Percentiles rank a stretch among this genome's conserved stretches.
Evolutionary conservation across 768 basidiomycete genomes (phyloP).

Genomic region (Psilocybe cubensis): DNA sequence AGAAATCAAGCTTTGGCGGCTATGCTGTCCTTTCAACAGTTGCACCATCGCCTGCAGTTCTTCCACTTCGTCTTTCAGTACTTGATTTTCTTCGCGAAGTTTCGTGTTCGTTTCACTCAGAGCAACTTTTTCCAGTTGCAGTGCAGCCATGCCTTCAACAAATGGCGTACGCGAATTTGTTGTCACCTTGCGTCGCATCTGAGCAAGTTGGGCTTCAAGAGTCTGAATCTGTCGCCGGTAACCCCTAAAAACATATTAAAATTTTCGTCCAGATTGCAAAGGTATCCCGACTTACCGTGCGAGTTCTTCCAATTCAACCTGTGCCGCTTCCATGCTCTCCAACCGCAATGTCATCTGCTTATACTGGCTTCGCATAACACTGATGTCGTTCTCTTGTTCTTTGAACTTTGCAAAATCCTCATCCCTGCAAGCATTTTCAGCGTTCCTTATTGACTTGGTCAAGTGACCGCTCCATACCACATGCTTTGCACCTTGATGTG

Average conservation of each 20-base stretch:
- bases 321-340: conserved; percentile 58
- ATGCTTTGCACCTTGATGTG: conserved; percentile 74
- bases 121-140: conserved; percentile 51
- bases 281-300: conserved; percentile 49
- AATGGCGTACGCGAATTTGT: conserved; percentile 31
- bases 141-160: conserved; percentile 45
- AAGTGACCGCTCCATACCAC: conserved; percentile 55
- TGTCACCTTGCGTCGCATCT: conserved; percentile 48
- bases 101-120: conserved; percentile 7
- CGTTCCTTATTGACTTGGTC: background rate
- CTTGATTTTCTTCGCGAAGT: conserved; percentile 60
- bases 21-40: conserved; percentile 58
- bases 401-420: conserved; percentile 74
- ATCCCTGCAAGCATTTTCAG: conserved; percentile 53
- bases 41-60: conserved; percentile 77
- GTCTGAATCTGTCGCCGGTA: conserved; percentile 65
- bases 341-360: conserved; percentile 70
- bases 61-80: conserved; percentile 48
- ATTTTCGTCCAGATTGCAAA: background rate
- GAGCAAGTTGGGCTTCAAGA: conserved; percentile 58
- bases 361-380: conserved; percentile 56
- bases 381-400: conserved; percentile 61
- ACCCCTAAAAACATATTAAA: conserved; percentile 35
- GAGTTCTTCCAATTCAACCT: conserved; percentile 56
- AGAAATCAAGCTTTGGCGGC: conserved; percentile 43